Base-by-base conservation (phyloP, 1,139 yeast genomes). In the Debaryomyces fabryi region DNA sequence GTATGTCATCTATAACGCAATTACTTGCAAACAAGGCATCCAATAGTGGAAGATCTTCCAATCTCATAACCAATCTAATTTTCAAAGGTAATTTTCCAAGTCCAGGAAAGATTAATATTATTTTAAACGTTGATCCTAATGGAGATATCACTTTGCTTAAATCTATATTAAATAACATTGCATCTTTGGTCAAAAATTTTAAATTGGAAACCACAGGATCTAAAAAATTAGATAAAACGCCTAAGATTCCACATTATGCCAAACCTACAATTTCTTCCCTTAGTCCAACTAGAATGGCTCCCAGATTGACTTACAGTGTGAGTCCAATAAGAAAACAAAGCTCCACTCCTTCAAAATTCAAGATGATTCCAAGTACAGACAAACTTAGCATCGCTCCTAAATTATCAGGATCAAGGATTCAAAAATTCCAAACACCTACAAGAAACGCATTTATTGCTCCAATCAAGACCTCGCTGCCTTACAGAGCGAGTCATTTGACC, bases 1-100 rank as follows among this genome's bases (percentile, higher is more conserved):
- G 59, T 47, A 63, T 65, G 47, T 60, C 69, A 10, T 59, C 73
- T 8, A 67, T 67, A 42, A 65, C 71, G 20, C 71, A 65, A 47
- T 49, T 63, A 27, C 55, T 66, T 35, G 53, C 58, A 36, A 50
- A 49, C 32, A 47, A 48, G 33, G 21, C 10, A 18, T 48, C 54
- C 10, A 41, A 51, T 30, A 47, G 39, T 20, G 53, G 53, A 9
- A 59, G 71, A 45, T 65, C 71, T 6, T 58, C 67, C 24, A 68
- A 64, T 48, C 52, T 64, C 30, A 58, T 69, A 32, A 59, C 73
- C 9, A 68, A 67, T 47, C 57, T 67, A 42, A 64, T 69, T 20
- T 67, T 68, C 44, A 63, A 59, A 40, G 58, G 54, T 27, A 52
- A 53, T 27, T 13, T 16, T 4, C 25, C 43, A 16, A 45, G 25